Conservation (phyloP, 176 grass and related monocot species). For the Pontederia crassipes region DNA sequence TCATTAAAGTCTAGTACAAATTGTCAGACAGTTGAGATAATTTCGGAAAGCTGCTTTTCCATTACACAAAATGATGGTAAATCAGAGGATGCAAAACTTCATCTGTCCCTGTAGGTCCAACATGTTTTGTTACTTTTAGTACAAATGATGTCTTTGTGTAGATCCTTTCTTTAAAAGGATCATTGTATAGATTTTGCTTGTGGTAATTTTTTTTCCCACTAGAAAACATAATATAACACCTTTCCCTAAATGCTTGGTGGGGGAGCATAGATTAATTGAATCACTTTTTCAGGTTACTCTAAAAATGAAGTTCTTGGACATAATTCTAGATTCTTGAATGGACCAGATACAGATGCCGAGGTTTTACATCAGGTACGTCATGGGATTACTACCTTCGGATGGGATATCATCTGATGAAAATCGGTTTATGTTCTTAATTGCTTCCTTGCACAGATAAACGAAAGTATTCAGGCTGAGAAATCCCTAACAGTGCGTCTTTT, state of each 20-base stretch:
- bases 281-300: conserved; percentile 51
- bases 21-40: no score
- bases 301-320: conserved; percentile 81
- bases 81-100: no score
- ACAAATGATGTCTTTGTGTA: no score
- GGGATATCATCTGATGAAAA: not conserved
- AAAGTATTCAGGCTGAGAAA: conserved; percentile 48
- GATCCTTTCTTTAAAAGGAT: no score
- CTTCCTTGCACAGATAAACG: conserved; percentile 49
- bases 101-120: no score
- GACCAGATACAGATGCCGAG: conserved; percentile 53
- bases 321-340: conserved; percentile 61
- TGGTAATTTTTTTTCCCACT: not conserved
- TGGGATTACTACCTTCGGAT: not conserved
- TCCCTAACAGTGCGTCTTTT: conserved; percentile 61
- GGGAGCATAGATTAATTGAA: not conserved
- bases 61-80: no score
- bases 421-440: not conserved
- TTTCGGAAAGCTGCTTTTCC: no score
- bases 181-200: not conserved
- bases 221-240: not conserved
- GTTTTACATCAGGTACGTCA: conserved; percentile 57
- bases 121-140: no score
- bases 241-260: not conserved
- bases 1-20: no score